phyloP scores from a whole-genome alignment of 2,329 filamentous ascomycete genomes.

The Thielaviopsis cerberus region DNA sequence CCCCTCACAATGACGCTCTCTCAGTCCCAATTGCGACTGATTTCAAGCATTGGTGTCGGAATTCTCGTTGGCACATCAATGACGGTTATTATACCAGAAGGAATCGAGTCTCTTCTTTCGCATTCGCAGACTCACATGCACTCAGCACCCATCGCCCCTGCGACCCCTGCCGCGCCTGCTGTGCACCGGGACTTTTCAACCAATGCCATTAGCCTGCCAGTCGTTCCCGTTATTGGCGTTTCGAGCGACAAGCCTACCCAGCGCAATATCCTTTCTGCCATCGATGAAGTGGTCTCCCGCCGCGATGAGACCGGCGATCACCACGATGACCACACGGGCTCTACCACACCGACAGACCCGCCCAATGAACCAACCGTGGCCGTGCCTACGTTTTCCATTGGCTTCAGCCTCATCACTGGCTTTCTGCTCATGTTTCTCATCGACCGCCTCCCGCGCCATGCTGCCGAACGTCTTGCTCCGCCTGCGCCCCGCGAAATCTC shows the following conservation, averaged over 20 bases:
- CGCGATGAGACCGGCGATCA: slow-evolving; percentile 4
- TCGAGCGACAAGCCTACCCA: neutral
- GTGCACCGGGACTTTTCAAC: neutral
- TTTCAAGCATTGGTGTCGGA: slow-evolving; percentile 83
- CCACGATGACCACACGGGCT: neutral
- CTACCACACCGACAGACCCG: slow-evolving; percentile 14
- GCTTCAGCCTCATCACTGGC: slow-evolving; percentile 67
- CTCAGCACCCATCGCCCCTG: neutral
- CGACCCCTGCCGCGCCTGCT: neutral
- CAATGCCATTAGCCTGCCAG: neutral
- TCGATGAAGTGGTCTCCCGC: slow-evolving; percentile 11
- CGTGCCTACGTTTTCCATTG: slow-evolving; percentile 58
- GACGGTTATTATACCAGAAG: slow-evolving; percentile 94
- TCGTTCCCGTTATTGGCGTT: neutral
- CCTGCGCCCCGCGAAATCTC: slow-evolving; percentile 70
- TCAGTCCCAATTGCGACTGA: slow-evolving; percentile 66
- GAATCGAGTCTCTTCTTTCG: slow-evolving; percentile 60
- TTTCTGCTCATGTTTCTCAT: slow-evolving; percentile 96
- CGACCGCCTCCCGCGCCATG: slow-evolving; percentile 64
- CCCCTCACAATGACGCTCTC: slow-evolving; percentile 79
- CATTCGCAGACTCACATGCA: slow-evolving; percentile 22
- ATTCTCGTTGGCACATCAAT: slow-evolving; percentile 87
- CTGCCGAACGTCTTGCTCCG: slow-evolving; percentile 41
- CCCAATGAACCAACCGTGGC: slow-evolving; percentile 20
- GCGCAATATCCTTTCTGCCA: slow-evolving; percentile 11